Conservation (phyloP, 768 basidiomycete genomes). For the Amyloporia xantha region DNA sequence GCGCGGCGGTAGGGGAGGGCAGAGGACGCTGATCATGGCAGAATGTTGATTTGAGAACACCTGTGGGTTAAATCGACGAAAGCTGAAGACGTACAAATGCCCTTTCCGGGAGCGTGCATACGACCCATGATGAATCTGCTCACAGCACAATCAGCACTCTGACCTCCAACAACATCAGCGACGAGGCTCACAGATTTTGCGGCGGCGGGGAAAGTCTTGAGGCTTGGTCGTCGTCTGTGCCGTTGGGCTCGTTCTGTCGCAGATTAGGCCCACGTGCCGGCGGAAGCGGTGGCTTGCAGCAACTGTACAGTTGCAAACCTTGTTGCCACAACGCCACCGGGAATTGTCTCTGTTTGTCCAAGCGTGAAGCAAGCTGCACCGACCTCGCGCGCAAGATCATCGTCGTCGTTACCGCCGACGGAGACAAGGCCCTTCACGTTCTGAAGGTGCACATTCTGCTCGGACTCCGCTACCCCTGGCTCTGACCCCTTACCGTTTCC, state of each 20-base stretch:
- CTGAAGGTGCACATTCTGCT: slow-evolving; percentile 31
- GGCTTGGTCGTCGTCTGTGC: slow-evolving; percentile 28
- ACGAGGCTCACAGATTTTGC: slow-evolving; percentile 30
- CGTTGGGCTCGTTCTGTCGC: slow-evolving; percentile 22
- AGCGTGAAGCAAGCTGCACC: slow-evolving; percentile 21
- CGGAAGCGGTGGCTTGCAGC: slow-evolving; percentile 30
- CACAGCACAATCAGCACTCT: slow-evolving; percentile 7
- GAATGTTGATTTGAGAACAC: slow-evolving; percentile 3
- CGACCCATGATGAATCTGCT: slow-evolving; percentile 69
- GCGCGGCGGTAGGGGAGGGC: slow-evolving; percentile 96
- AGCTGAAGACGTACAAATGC: slow-evolving; percentile 74
- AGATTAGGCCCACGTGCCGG: slow-evolving; percentile 26
- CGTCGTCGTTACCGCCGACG: slow-evolving; percentile 36
- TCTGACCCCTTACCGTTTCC: background rate
- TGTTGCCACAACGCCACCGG: slow-evolving; percentile 34
- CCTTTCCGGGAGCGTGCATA: slow-evolving; percentile 99
- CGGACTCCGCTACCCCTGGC: slow-evolving; percentile 22
- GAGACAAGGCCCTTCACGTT: slow-evolving; percentile 24
- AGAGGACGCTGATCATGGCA: slow-evolving; percentile 59
- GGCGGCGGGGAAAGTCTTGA: slow-evolving; percentile 36
- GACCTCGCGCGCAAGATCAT: slow-evolving; percentile 26
- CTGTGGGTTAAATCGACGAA: slow-evolving; percentile 5
- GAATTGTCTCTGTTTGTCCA: slow-evolving; percentile 22
- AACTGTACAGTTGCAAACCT: slow-evolving; percentile 61
- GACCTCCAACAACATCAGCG: slow-evolving; percentile 8